Evolutionary conservation across 305 asterid genomes (phyloP), one percentile per base, ranked within the genome.

Genomic region (Fraxinus platypoda): DNA sequence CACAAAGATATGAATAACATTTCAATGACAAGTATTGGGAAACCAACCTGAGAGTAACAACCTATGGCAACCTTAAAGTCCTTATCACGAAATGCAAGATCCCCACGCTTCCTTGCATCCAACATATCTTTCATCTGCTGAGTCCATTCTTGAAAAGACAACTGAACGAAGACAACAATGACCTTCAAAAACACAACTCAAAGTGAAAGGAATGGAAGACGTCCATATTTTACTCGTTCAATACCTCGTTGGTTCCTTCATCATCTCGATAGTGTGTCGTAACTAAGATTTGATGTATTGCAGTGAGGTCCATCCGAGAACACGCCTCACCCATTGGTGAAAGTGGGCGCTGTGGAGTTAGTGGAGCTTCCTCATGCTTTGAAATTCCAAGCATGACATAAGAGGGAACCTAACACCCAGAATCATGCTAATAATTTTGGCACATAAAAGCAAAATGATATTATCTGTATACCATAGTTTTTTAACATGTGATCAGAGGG

Each of bases 131-230:
- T 86, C 93, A 90, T 90, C 85, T 90, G 94, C 52, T 90, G 90
- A 1, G 95, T 92, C 95, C 95, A 92, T 83, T 89, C 94, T 85
- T 92, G 95, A 82, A 92, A 90, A 4, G 95, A 91, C 59, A 91
- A 81, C 94, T 91, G 80, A 83, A 84, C 37, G 26, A 52, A 49
- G 8, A 26, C 43, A 13, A 34, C 28, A 21, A 52, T 1, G 57
- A 17, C 66, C 43, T 52, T 52, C 62, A 54, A 41, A 41, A 49
- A 64, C 13, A 81, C 54, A 49, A 19, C 43, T 70, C 74, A 21
- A 84, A 33, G n/a, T 43, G 62, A 23, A 3, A 52, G 43, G 33
- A 49, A 82, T 30, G 23, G 13, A 19, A 6, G 59, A 64, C 28
- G 4, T 28, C 43, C 31, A 25, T 3, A 7, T 26, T 33, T 28